Conservation (phyloP, 1,139 yeast genomes). For the Kurtzmaniella natalensis region DNA sequence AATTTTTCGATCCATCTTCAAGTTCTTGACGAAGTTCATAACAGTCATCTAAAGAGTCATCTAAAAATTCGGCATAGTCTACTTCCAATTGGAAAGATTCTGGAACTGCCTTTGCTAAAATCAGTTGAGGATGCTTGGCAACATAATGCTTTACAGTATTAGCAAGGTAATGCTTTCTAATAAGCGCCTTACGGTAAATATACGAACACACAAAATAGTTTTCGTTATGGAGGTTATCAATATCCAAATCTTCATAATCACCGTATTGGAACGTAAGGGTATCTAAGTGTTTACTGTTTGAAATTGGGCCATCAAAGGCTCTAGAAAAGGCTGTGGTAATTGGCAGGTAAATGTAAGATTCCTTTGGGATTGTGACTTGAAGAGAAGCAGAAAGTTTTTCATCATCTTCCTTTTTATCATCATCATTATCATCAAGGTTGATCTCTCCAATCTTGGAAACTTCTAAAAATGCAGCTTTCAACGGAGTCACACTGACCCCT, state of each 20-base stretch:
- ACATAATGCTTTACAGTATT: slow-evolving; percentile 70
- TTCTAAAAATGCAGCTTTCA: slow-evolving; percentile 67
- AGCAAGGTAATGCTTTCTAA: slow-evolving; percentile 83
- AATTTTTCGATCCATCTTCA: slow-evolving; percentile 57
- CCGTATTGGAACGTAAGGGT: slow-evolving; percentile 64
- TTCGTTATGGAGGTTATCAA: slow-evolving; percentile 49
- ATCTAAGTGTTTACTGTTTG: slow-evolving; percentile 13
- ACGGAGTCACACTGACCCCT: slow-evolving; percentile 74
- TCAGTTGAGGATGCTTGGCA: slow-evolving; percentile 70
- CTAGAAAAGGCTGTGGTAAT: slow-evolving; percentile 16
- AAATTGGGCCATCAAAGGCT: slow-evolving; percentile 6
- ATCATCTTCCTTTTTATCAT: slow-evolving; percentile 4
- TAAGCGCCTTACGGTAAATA: slow-evolving; percentile 80
- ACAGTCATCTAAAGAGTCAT: slow-evolving; percentile 87
- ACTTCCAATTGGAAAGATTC: slow-evolving; percentile 77
- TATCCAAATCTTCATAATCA: slow-evolving; percentile 84
- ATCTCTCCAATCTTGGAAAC: slow-evolving; percentile 60
- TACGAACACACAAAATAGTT: slow-evolving; percentile 74
- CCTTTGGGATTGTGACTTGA: slow-evolving; percentile 29
- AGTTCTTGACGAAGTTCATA: slow-evolving; percentile 82
- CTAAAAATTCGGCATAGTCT: slow-evolving; percentile 95
- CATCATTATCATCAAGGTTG: slow-evolving; percentile 22
- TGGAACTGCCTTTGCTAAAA: slow-evolving; percentile 60
- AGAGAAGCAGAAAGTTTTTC: slow-evolving; percentile 9
- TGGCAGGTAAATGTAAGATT: slow-evolving; percentile 59